A percentile compares a stretch with the other conserved stretches of the same genome.
phyloP scores from a whole-genome alignment of 331 rosid species.

The Pyracantha coccinea region DNA sequence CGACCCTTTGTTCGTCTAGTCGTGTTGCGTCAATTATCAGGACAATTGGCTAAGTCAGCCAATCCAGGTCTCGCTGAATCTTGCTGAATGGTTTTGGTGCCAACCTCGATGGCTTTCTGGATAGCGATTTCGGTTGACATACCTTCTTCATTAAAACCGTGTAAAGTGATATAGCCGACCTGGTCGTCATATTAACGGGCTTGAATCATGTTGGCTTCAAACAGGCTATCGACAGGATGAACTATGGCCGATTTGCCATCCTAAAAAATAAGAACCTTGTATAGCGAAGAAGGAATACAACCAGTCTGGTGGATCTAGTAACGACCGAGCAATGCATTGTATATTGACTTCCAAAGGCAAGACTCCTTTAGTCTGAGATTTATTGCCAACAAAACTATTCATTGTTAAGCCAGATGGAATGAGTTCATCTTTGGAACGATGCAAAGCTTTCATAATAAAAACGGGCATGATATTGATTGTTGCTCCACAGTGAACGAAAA shows the following conservation, averaged over 20 bases:
- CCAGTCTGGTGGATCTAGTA: background rate
- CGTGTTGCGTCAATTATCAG: fast-evolving
- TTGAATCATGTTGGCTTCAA: too few species aligned
- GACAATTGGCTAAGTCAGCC: background rate
- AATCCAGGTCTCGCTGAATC: background rate
- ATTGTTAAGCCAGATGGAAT: background rate
- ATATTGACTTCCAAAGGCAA: background rate
- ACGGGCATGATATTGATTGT: background rate
- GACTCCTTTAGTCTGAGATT: background rate
- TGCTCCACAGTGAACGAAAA: too few species aligned
- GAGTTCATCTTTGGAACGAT: too few species aligned
- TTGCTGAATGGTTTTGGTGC: too few species aligned
- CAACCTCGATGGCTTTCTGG: too few species aligned
- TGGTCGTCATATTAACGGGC: too few species aligned
- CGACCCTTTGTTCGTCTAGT: fast-evolving
- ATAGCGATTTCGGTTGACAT: too few species aligned
- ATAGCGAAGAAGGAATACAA: background rate
- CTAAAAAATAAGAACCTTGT: background rate
- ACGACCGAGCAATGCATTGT: fast-evolving
- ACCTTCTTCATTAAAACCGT: too few species aligned
- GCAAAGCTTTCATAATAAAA: background rate
- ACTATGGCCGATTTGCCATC: background rate
- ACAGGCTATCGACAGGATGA: fast-evolving
- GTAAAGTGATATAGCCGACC: too few species aligned
- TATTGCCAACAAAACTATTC: too few species aligned